Base-by-base conservation (phyloP, 495 filamentous ascomycete genomes). In the Umbilicaria muhlenbergii region DNA sequence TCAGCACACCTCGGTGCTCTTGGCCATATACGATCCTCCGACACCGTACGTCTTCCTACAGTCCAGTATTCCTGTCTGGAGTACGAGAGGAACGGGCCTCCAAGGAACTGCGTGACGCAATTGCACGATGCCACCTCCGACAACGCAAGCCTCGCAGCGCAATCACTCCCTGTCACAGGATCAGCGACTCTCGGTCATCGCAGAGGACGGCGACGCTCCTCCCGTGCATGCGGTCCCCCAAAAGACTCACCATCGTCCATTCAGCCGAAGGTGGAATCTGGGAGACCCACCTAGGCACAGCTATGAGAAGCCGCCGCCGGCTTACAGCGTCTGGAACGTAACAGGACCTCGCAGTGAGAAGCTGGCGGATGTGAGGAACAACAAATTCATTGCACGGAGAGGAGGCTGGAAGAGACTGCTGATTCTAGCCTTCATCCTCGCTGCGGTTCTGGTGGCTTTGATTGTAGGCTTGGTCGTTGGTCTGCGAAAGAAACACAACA, bases 391-490 rank as follows among this genome's bases (percentile, higher is more conserved):
- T 12, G 50, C 50, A 14, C 36, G 42, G 39, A 45, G 63, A 46
- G 64, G 63, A 1, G 64, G 66, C 1, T 71, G 65, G 69, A 62
- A 53, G 39, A 50, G 59, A 33, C 43, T 64, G 19, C 41, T 45
- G 16, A 5, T 67, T 14, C 42, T 60, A 19, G 38, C 43, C 0
- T 14, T 62, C 11, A 18, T 69, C 8, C 1, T 63, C 5, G 18
- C 62, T 1, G 50, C 57, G 8, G 40, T 59, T 34, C 45, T 64
- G 11, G 54, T 71, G 0, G 69, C 63, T 3, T 43, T 73, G 32
- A 50, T 55, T 0, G 59, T 67, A 5, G 69, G 69, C 10, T 43
- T 73, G 13, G 59, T 56, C 4, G 39, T 70, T 14, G 68, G 69
- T 4, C 46, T 71, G 39, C 51, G 47, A n/a, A 67, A 63, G 21